phyloP scores from a whole-genome alignment of 192 early-diverging fungal species.

The Geranomyces michiganensis region DNA sequence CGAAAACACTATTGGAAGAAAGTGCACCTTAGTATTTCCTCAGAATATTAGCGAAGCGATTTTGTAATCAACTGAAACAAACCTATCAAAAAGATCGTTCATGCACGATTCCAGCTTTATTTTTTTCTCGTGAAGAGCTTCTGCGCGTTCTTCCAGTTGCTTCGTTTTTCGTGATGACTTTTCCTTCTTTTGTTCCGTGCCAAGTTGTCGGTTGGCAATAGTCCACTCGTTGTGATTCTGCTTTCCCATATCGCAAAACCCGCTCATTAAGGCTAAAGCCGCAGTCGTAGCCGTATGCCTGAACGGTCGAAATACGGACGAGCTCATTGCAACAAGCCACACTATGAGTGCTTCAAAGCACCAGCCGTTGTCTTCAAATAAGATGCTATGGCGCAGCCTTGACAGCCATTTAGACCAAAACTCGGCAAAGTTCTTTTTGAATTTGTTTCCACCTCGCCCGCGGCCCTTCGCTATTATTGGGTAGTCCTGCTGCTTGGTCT shows the following conservation, averaged over 20 bases:
- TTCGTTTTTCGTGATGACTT: conserved; percentile 26
- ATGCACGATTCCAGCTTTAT: conserved; percentile 62
- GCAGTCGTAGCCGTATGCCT: conserved; percentile 83
- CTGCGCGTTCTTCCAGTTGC: conserved; percentile 47
- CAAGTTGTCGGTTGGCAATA: conserved; percentile 71
- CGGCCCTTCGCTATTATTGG: conserved; percentile 69
- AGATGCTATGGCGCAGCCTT: conserved; percentile 37
- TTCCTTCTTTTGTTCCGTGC: conserved; percentile 55
- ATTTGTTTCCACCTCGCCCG: conserved; percentile 52
- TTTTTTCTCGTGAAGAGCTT: conserved; percentile 59
- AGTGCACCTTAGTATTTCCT: no score
- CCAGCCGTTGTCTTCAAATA: conserved; percentile 56
- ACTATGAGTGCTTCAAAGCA: conserved; percentile 41
- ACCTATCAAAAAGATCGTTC: conserved; percentile 78
- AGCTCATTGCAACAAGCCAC: conserved; percentile 51
- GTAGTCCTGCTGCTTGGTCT: conserved; percentile 66
- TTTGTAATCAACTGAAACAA: conserved; percentile 3
- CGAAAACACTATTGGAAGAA: conserved; percentile 73
- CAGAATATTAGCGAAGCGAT: conserved; percentile 5
- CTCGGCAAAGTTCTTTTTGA: conserved; percentile 67
- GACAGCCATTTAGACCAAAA: conserved; percentile 60
- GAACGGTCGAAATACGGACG: conserved; percentile 83
- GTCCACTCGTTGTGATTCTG: conserved; percentile 61
- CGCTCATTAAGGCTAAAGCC: conserved; percentile 66
- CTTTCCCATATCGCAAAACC: conserved; percentile 71